Base-by-base conservation (phyloP, 176 grass and related monocot genomes). In the Microstegium vimineum region DNA sequence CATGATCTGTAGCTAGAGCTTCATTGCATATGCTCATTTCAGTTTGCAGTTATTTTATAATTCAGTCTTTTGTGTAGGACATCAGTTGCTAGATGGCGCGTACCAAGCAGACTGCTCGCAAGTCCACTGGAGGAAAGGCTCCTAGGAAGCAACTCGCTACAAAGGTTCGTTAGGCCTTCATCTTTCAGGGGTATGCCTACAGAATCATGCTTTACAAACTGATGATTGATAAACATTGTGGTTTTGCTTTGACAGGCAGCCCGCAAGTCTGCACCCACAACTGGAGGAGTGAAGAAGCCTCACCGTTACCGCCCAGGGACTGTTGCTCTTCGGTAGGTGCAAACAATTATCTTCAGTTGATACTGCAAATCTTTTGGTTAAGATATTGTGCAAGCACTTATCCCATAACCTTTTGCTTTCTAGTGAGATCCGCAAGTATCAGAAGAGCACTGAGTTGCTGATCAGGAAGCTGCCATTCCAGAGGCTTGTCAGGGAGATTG, bases 401-500 rank as follows among this genome's bases (percentile, higher is more conserved):
- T 67, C 31, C 9, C 22, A 52, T 54, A 41, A 33, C 15, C 26
- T 41, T 0, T 13, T 45, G 1, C 5, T 37, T 10, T 22, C 4
- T 35, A 87, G 85, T 81, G 85, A 87, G 20, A 87, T 87, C 28
- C 78, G 70, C 18, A 81, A 87, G 62, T 87, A 87, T 23, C 78
- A 87, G 77, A 87, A 87, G 70, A 87, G 85, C 77, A 87, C 85
- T 18, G 85, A 81, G 61, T 42, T 87, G 70, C 71, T 87, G 36
- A 83, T 88, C 66, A 83, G 86, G 74, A 88, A 83, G 81, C 66
- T 88, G 56, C 86, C 80, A 35, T 88, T 83, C 74, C 86, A 88
- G 43, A 83, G 86, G 67, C 74, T 88, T 66, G 86, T 88, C 31
- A 88, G 86, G 81, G 86, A 88, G 69, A 88, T 87, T 66, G 86